Percentiles rank a stretch among this genome's conserved stretches.
Evolutionary conservation across 768 basidiomycete genomes (phyloP).

Genomic region (Tricholoma saponaceum): DNA sequence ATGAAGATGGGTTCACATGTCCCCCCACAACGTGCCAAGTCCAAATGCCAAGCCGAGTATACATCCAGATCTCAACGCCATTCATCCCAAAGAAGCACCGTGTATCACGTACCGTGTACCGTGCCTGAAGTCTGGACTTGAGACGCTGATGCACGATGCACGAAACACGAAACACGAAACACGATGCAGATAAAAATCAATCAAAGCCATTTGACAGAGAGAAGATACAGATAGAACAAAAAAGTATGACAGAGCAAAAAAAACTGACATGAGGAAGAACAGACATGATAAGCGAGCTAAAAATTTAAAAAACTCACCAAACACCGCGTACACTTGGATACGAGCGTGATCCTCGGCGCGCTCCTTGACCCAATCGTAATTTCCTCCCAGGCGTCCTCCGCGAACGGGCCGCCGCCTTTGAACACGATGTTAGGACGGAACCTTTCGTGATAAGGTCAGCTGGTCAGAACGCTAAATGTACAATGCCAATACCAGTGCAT

Average conservation of each 20-base stretch:
- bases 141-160: no score
- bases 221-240: neutral
- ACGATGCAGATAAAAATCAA: neutral
- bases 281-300: no score
- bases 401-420: constrained; percentile 62
- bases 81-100: no score
- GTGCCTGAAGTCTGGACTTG: no score
- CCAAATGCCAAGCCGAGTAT: no score
- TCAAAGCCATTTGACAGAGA: neutral
- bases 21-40: no score
- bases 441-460: constrained; percentile 27
- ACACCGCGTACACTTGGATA: constrained; percentile 69
- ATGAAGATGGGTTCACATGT: no score
- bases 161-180: neutral
- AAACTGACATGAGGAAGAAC: no score
- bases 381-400: constrained; percentile 68
- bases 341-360: constrained; percentile 47
- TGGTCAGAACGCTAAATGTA: neutral
- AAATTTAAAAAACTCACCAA: constrained; percentile 45
- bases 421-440: constrained; percentile 79
- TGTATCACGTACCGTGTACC: no score
- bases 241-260: no score
- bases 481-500: neutral
- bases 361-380: constrained; percentile 45
- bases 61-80: no score